These are phyloP conservation scores for Yamadazyma membranifaciens DNA, from an alignment of 1,139 yeast genomes.

Conservation along the genomic window DNA sequence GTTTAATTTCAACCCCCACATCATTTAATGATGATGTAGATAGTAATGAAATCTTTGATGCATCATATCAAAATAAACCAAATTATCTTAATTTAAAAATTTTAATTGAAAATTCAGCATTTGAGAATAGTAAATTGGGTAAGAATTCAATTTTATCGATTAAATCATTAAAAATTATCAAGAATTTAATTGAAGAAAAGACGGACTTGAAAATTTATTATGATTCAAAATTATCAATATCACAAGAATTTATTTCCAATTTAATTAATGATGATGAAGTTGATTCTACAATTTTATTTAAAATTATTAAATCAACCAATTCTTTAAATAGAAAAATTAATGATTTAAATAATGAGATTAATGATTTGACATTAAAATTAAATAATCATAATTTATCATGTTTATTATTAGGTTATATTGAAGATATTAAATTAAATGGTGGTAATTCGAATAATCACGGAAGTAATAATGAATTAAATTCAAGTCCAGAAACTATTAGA, in stretches of 20 bases:
- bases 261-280: conserved; percentile 25
- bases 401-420: conserved; percentile 45
- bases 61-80: conserved; percentile 2
- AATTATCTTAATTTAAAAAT: conserved; percentile 42
- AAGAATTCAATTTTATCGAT: conserved; percentile 37
- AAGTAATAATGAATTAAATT: conserved; percentile 3
- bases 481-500: conserved; percentile 5
- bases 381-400: conserved; percentile 46
- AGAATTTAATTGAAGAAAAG: conserved; percentile 29
- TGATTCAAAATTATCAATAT: conserved; percentile 29
- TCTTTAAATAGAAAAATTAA: conserved; percentile 33
- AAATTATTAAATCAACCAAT: conserved; percentile 35
- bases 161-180: conserved; percentile 27
- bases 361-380: conserved; percentile 25
- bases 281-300: conserved; percentile 27
- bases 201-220: conserved; percentile 33
- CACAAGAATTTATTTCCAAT: conserved; percentile 35
- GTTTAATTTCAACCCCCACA: conserved; percentile 20
- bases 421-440: conserved; percentile 32
- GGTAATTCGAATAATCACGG: conserved; percentile 12
- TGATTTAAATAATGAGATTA: conserved; percentile 30
- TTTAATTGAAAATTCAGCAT: conserved; percentile 44
- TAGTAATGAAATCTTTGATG: not conserved
- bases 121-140: conserved; percentile 39
- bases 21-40: conserved; percentile 17